Evolutionary conservation across 495 filamentous ascomycete species (phyloP), one percentile per base, ranked within the genome.

Genomic region (Aspergillus diversus): DNA sequence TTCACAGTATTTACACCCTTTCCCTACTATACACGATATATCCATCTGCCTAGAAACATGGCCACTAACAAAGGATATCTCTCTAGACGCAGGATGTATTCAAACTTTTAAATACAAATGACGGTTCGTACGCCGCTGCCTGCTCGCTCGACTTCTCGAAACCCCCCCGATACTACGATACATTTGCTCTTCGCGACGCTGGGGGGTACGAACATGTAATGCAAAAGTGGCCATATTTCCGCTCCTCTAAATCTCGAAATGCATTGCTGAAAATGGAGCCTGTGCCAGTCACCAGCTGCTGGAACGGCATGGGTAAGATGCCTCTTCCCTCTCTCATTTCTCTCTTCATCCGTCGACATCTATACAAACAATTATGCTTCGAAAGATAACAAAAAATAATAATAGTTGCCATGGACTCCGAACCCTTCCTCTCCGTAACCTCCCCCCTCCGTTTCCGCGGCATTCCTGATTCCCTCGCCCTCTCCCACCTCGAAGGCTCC

Each of bases 191-290:
- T 6, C 89, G 92, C 3, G 92, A 96, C 70, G 75, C 77, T 7
- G 64, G 77, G 4, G 92, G 92, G 50, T 72, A 85, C 57, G 84
- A 87, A 58, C 76, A 83, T 15, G 73, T 87, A 7, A 85, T 85
- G 60, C 81, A 86, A 60, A 89, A 82, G 27, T 96, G 89, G 85
- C 92, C 92, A 0, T 96, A 89, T 75, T 97, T 97, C 67, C 79
- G 82, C 33, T 82, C 88, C 4, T 66, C 75, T 0, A 71, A 70
- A 13, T 91, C 91, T 9, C 80, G 86, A 37, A 69, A 81, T 9
- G 86, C 89, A 0, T 75, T 92, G 33, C 74, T 81, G 32, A 66
- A 63, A 5, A 79, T 83, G 63, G 63, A 74, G 4, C 86, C 90
- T 0, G 82, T 93, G 7, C 88, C 86, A 3, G 91, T 96, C 0